phyloP scores from a whole-genome alignment of 495 filamentous ascomycete species.

The Hypomontagnella monticulosa region DNA sequence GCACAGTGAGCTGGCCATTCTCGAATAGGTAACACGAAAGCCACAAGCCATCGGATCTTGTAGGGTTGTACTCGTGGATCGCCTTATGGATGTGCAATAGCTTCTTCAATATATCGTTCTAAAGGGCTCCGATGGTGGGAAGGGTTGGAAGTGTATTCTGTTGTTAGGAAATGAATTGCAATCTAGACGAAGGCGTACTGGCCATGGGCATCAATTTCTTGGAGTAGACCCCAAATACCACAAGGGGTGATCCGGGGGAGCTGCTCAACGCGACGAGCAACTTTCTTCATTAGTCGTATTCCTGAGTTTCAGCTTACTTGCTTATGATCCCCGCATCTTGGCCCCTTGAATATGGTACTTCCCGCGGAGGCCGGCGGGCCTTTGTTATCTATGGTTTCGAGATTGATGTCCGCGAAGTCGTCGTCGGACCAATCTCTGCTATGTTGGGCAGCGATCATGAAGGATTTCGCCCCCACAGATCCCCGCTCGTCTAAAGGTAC shows the following conservation, averaged over 20 bases:
- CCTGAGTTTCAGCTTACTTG: slow-evolving; percentile 33
- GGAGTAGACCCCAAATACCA: neutral
- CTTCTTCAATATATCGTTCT: neutral
- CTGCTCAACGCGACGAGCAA: slow-evolving; percentile 6
- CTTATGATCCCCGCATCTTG: slow-evolving; percentile 36
- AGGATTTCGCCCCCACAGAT: slow-evolving; percentile 47
- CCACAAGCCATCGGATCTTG: slow-evolving; percentile 32
- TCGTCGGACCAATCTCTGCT: slow-evolving; percentile 25
- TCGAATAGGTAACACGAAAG: slow-evolving; percentile 37
- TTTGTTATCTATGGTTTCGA: slow-evolving; percentile 14
- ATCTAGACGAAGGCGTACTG: no score
- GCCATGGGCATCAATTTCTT: no score
- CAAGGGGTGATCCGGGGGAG: neutral
- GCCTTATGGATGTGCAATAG: neutral
- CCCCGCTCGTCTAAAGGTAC: slow-evolving; percentile 36
- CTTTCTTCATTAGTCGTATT: slow-evolving; percentile 9
- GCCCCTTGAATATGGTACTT: slow-evolving; percentile 14
- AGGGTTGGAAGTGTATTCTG: no score
- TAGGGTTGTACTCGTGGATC: slow-evolving; percentile 35
- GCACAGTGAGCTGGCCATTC: slow-evolving; percentile 35
- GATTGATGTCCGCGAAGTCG: slow-evolving; percentile 10
- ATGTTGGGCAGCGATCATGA: slow-evolving; percentile 38
- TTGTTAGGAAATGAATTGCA: no score
- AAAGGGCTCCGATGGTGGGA: no score
- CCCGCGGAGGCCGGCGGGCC: slow-evolving; percentile 23